Evolutionary conservation across 495 filamentous ascomycete genomes (phyloP).

Genomic region (Parathielavia appendiculata): DNA sequence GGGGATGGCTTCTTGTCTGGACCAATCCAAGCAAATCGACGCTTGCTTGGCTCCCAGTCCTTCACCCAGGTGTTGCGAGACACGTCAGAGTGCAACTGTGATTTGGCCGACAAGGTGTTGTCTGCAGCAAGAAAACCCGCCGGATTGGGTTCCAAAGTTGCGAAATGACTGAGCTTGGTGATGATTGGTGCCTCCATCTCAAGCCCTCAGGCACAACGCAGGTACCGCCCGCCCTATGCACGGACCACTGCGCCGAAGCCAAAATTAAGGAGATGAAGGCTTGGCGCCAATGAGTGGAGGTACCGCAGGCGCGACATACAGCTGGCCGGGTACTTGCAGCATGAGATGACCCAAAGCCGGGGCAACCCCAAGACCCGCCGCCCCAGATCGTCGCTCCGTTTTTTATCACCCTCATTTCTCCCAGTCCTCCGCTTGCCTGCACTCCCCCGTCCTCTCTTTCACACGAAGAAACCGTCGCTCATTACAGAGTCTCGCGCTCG

Average conservation of each 20-base stretch:
- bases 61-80: background rate
- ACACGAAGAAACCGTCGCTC: slow-evolving; percentile 26
- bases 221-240: slow-evolving; percentile 22
- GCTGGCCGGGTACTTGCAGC: slow-evolving; percentile 19
- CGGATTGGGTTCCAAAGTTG: background rate
- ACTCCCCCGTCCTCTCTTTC: slow-evolving; percentile 15
- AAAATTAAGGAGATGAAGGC: slow-evolving; percentile 33
- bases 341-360: background rate
- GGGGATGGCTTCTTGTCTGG: background rate
- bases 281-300: slow-evolving; percentile 4
- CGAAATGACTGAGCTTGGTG: background rate
- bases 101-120: too few species aligned
- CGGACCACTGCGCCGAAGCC: slow-evolving; percentile 18
- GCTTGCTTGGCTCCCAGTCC: background rate
- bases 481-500: slow-evolving; percentile 32
- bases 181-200: slow-evolving; percentile 12
- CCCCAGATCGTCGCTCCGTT: slow-evolving; percentile 18
- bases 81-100: too few species aligned
- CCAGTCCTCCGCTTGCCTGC: slow-evolving; percentile 9
- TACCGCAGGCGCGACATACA: slow-evolving; percentile 15
- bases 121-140: background rate
- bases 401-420: slow-evolving; percentile 23
- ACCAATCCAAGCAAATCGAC: background rate
- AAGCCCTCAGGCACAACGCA: slow-evolving; percentile 16
- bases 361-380: slow-evolving; percentile 5